These are phyloP conservation scores for Sarcodon aspratus DNA, from an alignment of 768 basidiomycete species.

Conservation along the genomic window DNA sequence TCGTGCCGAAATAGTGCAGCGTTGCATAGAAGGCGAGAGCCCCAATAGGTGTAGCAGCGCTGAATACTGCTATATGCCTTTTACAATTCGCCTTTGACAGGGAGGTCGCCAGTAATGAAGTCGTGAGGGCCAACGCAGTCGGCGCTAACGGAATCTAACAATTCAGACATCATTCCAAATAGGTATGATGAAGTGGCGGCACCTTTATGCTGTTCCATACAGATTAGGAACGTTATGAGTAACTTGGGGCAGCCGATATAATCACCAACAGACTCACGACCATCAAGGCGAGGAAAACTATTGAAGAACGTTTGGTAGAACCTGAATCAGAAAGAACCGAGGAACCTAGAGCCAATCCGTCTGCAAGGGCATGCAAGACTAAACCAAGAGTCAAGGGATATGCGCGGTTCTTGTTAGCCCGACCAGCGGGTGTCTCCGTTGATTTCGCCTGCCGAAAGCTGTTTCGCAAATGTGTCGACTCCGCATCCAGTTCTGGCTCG, in stretches of 20 bases:
- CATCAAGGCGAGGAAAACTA: slow-evolving; percentile 69
- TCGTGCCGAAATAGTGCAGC: slow-evolving; percentile 42
- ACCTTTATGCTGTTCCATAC: too few relatives aligned
- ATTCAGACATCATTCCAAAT: too few relatives aligned
- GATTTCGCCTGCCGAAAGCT: too few relatives aligned
- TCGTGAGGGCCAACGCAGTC: slow-evolving; percentile 81
- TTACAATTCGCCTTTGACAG: slow-evolving; percentile 59
- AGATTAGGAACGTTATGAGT: too few relatives aligned
- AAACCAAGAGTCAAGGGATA: slow-evolving; percentile 70
- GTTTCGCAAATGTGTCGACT: too few relatives aligned
- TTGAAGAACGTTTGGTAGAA: slow-evolving; percentile 42
- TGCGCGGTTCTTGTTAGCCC: too few relatives aligned
- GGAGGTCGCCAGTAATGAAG: slow-evolving; percentile 70
- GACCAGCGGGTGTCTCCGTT: too few relatives aligned
- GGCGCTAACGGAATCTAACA: slow-evolving; percentile 45
- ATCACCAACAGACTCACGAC: too few relatives aligned
- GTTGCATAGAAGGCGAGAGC: slow-evolving; percentile 68
- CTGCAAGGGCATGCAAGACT: slow-evolving; percentile 79
- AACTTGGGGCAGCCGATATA: too few relatives aligned
- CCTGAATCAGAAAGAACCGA: slow-evolving; percentile 39
- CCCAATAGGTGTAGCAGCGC: slow-evolving; percentile 72
- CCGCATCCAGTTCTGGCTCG: too few relatives aligned
- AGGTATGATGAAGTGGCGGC: too few relatives aligned
- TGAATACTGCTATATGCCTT: slow-evolving; percentile 68
- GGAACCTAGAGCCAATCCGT: slow-evolving; percentile 88